A percentile compares a stretch with the other conserved stretches of the same genome.
phyloP scores from a whole-genome alignment of 164 flowering plant species.

The Vitis rupestris region DNA sequence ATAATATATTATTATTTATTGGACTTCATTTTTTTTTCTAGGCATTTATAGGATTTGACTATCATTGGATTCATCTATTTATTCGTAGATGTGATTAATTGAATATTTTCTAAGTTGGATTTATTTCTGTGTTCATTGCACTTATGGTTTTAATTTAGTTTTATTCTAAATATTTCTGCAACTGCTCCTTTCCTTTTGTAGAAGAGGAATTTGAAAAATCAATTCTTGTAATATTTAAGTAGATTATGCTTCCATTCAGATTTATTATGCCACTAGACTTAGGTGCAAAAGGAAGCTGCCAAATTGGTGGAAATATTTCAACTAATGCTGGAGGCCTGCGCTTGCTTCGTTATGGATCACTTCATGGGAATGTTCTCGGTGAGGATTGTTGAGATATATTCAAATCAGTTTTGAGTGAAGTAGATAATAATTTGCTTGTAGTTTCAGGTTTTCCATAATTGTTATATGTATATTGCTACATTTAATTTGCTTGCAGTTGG shows the following conservation, averaged over 20 bases:
- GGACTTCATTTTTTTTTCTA: no score
- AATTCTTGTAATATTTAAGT: constrained; percentile 12
- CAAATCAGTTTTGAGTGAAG: neutral
- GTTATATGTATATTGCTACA: neutral
- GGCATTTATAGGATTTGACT: no score
- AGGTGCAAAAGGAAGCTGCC: constrained; percentile 99
- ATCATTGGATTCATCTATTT: no score
- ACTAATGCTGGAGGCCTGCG: constrained; percentile 99
- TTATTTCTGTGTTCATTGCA: neutral
- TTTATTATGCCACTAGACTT: constrained; percentile 97
- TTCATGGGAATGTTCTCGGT: constrained; percentile 95
- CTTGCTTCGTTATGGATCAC: constrained; percentile 92
- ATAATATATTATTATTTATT: no score
- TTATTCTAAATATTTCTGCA: no score
- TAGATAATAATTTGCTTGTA: neutral
- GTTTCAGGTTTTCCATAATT: neutral
- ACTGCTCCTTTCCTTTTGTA: neutral
- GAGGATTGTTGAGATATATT: constrained; percentile 21
- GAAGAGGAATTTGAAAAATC: neutral
- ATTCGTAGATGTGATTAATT: no score
- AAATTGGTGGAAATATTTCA: constrained; percentile 97
- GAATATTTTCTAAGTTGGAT: neutral
- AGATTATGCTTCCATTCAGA: constrained; percentile 44
- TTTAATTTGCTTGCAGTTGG: neutral
- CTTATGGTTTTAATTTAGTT: no score